These are phyloP conservation scores for Orbilia oligospora DNA, from an alignment of 2,329 filamentous ascomycete genomes.

Conservation along the genomic window DNA sequence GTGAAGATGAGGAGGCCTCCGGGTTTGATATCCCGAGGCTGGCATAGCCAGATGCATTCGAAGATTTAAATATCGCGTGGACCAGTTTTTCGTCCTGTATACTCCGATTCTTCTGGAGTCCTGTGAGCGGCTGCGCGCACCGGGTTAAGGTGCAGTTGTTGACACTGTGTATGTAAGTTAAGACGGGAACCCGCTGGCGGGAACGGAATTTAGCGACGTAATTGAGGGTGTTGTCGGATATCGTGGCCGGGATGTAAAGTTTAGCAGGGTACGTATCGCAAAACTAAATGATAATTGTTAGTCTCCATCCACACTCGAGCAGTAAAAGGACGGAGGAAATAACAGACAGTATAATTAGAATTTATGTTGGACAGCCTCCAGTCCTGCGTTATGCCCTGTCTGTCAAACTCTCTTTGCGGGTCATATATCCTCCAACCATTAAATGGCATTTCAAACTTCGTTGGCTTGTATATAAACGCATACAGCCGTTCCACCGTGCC, in stretches of 20 bases:
- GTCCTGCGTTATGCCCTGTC: constrained; percentile 83
- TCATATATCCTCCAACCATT: constrained; percentile 90
- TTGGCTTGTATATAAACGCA: constrained; percentile 86
- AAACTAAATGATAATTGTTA: constrained; percentile 71
- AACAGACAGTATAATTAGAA: constrained; percentile 78
- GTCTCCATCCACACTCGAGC: neutral
- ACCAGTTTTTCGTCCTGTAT: constrained; percentile 96
- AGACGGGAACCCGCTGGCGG: constrained; percentile 84
- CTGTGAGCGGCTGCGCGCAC: constrained; percentile 91
- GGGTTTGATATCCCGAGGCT: constrained; percentile 66
- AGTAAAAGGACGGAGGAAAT: neutral
- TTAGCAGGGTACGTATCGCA: constrained; percentile 92
- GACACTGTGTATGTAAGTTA: constrained; percentile 94
- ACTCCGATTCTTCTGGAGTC: constrained; percentile 87
- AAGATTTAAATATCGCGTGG: constrained; percentile 89
- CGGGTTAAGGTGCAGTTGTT: constrained; percentile 98
- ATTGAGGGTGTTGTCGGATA: constrained; percentile 97
- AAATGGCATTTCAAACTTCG: constrained; percentile 79
- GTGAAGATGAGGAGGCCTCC: constrained; percentile 66
- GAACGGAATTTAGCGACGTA: constrained; percentile 93
- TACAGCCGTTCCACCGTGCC: constrained; percentile 89
- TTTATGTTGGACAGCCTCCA: constrained; percentile 96
- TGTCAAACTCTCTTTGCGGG: constrained; percentile 84
- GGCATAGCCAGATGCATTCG: constrained; percentile 65
- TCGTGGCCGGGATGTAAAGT: constrained; percentile 85